Base-by-base conservation (phyloP, 306 rosid species). In the Vachellia pachyceras region DNA sequence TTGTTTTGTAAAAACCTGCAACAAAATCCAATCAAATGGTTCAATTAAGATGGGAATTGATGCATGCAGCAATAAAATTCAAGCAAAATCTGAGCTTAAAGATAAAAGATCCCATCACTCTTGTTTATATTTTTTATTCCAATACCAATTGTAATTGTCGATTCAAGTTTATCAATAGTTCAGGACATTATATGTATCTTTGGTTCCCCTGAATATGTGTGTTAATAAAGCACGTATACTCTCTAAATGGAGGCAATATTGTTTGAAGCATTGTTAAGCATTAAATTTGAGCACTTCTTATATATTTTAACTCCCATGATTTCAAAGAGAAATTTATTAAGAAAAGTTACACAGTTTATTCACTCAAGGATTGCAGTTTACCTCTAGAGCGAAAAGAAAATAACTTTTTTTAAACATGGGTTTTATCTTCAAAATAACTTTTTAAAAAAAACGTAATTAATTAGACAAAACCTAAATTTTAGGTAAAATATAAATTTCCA, bases 1-100 rank as follows among this genome's bases (percentile, higher is more conserved):
- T 96, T 96, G 84, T 93, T 95, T 72, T 96, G 95, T 77, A 96
- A 81, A 86, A 89, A 92, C 61, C 99, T 96, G 91, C 74, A 64
- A 77, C 13, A 82, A 72, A 46, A 76, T 22, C 20, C 63, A 63
- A 87, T 85, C 84, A 82, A 79, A 75, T 54, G 69, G 36, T 18
- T 22, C 36, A 42, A 79, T n/a, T 18, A 44, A 40, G 57, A 23
- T 22, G 14, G 5, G 57, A 13, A 25, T 6, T 42, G 74, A 69
- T 44, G 39, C 37, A 10, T 23, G n/a, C n/a, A 44, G 39, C 74
- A 20, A 46, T 22, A 44, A 29, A 42, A 44, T 22, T 69, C 18
- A 44, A 69, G 54, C 65, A 22, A 44, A 2, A 10, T 11, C 44
- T 69, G 22, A 42, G 36, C 73, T 42, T 41, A 22, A 42, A 69